Conservation (phyloP, 148 eudicot genomes). For the Spergularia marina region DNA sequence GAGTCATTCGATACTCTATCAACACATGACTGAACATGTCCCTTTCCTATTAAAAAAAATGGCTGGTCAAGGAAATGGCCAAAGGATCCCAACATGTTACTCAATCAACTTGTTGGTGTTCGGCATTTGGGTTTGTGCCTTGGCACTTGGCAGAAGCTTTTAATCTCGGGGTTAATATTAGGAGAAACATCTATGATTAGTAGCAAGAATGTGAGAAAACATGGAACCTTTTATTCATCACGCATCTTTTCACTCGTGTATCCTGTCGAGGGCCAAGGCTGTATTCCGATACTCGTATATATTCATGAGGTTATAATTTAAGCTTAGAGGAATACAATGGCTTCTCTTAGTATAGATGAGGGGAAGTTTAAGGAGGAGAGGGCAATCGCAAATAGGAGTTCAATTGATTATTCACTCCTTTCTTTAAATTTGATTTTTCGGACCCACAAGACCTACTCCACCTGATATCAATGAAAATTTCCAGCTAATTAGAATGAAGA, state of each 20-base stretch:
- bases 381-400: too few species aligned
- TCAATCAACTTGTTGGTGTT: not conserved
- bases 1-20: not conserved
- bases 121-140: not conserved
- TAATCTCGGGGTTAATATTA: not conserved
- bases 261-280: not conserved
- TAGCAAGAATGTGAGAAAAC: not conserved
- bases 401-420: too few species aligned
- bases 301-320: too few species aligned
- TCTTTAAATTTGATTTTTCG: too few species aligned
- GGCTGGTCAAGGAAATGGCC: not conserved
- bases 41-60: not conserved
- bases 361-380: too few species aligned
- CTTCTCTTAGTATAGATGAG: too few species aligned
- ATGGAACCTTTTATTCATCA: not conserved
- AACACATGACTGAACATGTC: too few species aligned
- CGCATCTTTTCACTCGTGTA: not conserved
- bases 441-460: too few species aligned
- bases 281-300: too few species aligned
- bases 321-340: too few species aligned
- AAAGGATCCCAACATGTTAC: not conserved
- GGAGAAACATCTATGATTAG: not conserved
- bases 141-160: not conserved
- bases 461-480: too few species aligned
- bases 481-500: too few species aligned